phyloP scores from a whole-genome alignment of 148 eudicot species.

The Heliamphora exappendiculata region DNA sequence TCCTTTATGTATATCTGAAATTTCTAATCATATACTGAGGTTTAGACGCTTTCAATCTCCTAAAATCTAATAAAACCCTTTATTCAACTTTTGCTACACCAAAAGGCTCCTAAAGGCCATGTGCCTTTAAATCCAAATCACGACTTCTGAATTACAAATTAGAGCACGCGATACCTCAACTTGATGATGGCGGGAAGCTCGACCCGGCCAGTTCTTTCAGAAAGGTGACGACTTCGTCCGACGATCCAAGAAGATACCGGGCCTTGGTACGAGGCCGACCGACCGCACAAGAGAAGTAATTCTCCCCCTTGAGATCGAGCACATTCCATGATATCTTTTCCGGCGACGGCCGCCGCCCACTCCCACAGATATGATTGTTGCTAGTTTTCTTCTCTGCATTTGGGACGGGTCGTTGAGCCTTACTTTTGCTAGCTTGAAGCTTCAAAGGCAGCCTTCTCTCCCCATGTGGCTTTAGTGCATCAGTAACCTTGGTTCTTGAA shows the following conservation, averaged over 20 bases:
- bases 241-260: conserved; percentile 56
- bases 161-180: background rate
- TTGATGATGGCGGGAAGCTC: background rate
- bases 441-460: conserved; percentile 51
- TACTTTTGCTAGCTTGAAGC: conserved; percentile 38
- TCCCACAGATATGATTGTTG: conserved; percentile 18
- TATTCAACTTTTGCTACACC: background rate
- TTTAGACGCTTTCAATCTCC: background rate
- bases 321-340: conserved; percentile 73
- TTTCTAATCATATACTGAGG: background rate
- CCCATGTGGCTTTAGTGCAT: conserved; percentile 36
- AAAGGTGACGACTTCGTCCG: conserved; percentile 77
- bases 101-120: background rate
- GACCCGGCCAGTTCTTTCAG: conserved; percentile 43
- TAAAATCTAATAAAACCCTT: background rate
- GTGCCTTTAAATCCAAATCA: background rate
- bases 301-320: conserved; percentile 80
- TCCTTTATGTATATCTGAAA: background rate
- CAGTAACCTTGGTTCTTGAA: conserved; percentile 47
- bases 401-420: conserved; percentile 27
- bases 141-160: background rate
- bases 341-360: conserved; percentile 31
- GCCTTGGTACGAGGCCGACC: conserved; percentile 85
- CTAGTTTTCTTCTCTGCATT: conserved; percentile 46
- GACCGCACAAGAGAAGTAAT: conserved; percentile 90